phyloP scores from a whole-genome alignment of 2,329 filamentous ascomycete species.

The Boeremia lycopersici region DNA sequence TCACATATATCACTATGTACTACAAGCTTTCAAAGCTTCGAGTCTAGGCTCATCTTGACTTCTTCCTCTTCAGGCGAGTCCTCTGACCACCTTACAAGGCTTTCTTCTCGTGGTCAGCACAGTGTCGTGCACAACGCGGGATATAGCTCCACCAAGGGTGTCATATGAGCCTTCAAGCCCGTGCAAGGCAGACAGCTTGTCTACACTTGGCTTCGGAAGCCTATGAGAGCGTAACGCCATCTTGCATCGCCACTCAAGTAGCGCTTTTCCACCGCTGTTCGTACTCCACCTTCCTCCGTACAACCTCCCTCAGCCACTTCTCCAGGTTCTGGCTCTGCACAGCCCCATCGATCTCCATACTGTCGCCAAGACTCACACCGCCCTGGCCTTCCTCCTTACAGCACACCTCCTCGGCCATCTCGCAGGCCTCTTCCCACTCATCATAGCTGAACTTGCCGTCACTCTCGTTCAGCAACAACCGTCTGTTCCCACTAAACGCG shows the following conservation, averaged over 20 bases:
- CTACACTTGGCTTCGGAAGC: not conserved
- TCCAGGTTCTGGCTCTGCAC: conserved; percentile 39
- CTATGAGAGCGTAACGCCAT: not conserved
- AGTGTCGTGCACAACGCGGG: too few relatives aligned
- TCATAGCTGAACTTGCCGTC: conserved; percentile 77
- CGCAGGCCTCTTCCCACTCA: conserved; percentile 75
- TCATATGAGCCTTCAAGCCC: not conserved
- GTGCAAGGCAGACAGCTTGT: not conserved
- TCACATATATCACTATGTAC: not conserved
- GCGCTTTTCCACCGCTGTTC: conserved; percentile 51
- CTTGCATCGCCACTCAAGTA: conserved; percentile 29
- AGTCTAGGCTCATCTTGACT: not conserved
- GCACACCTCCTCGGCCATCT: conserved; percentile 70
- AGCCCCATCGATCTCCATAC: conserved; percentile 49
- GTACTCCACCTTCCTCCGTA: conserved; percentile 47
- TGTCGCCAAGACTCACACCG: conserved; percentile 35
- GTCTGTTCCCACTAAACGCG: conserved; percentile 70
- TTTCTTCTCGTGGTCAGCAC: not conserved
- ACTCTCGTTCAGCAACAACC: conserved; percentile 79
- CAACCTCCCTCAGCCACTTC: conserved; percentile 49
- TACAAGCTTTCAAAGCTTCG: not conserved
- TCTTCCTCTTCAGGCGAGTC: not conserved
- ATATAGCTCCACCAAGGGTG: too few relatives aligned
- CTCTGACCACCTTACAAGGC: not conserved
- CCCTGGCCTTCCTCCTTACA: conserved; percentile 54